Conservation (phyloP, 768 basidiomycete genomes). For the Sistotremastrum suecicum region DNA sequence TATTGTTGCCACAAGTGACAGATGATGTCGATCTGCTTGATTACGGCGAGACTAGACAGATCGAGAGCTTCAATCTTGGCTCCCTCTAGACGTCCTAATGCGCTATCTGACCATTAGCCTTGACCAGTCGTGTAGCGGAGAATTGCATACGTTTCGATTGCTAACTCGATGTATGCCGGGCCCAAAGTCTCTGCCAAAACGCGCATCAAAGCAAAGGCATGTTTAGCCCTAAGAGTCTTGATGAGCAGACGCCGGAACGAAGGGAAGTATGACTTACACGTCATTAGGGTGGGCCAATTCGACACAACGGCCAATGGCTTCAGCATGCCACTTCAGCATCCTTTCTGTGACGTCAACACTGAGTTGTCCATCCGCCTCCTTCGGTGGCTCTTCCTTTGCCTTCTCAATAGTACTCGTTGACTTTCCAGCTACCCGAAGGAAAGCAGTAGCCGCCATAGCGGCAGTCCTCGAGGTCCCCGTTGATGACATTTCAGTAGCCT, state of each 20-base stretch:
- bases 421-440: slow-evolving; percentile 76
- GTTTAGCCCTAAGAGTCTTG: slow-evolving; percentile 54
- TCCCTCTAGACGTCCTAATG: slow-evolving; percentile 53
- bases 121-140: too few species aligned
- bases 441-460: slow-evolving; percentile 73
- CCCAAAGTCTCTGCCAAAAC: slow-evolving; percentile 81
- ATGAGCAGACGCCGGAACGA: slow-evolving; percentile 3
- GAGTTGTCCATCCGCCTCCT: slow-evolving; percentile 73
- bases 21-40: slow-evolving; percentile 69
- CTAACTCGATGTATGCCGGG: slow-evolving; percentile 75
- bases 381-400: slow-evolving; percentile 49
- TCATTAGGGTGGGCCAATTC: slow-evolving; percentile 75
- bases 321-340: slow-evolving; percentile 96
- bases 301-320: slow-evolving; percentile 87
- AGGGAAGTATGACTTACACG: slow-evolving; percentile 43
- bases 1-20: slow-evolving; percentile 98
- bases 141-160: slow-evolving; percentile 76
- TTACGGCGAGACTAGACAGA: slow-evolving; percentile 46
- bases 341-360: slow-evolving; percentile 67
- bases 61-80: slow-evolving; percentile 62
- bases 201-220: slow-evolving; percentile 68
- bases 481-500: slow-evolving; percentile 32
- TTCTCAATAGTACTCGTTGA: slow-evolving; percentile 29
- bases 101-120: slow-evolving; percentile 26
- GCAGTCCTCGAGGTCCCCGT: slow-evolving; percentile 52